Percentiles rank a stretch among this genome's conserved stretches.
phyloP scores from a whole-genome alignment of 352 stramenopile genomes.

The Globisporangium barbulae region DNA sequence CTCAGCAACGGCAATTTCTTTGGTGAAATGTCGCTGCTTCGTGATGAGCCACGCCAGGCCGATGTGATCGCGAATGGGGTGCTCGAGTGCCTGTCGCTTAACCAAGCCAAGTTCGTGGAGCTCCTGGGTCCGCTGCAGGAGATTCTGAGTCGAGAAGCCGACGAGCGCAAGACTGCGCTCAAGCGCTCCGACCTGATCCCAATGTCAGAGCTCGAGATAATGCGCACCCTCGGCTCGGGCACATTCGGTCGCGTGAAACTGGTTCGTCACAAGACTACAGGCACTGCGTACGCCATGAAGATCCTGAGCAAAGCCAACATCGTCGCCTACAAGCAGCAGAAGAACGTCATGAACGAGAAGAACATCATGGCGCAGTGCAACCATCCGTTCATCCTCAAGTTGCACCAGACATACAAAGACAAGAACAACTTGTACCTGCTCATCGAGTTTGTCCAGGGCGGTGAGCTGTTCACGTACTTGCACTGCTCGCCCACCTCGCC shows the following conservation, averaged over 20 bases:
- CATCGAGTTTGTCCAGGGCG: slow-evolving; percentile 64
- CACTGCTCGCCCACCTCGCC: slow-evolving; percentile 56
- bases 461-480: slow-evolving; percentile 96
- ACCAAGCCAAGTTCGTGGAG: slow-evolving; percentile 83
- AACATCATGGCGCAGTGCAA: slow-evolving; percentile 93
- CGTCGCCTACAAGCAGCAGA: slow-evolving; percentile 94
- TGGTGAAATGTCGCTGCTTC: slow-evolving; percentile 69
- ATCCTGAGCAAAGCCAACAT: slow-evolving; percentile 93
- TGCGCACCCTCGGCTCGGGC: slow-evolving; percentile 90
- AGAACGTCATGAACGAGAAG: slow-evolving; percentile 97
- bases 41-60: slow-evolving; percentile 51
- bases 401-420: slow-evolving; percentile 95
- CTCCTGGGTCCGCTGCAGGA: slow-evolving; percentile 78
- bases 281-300: slow-evolving; percentile 91
- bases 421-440: slow-evolving; percentile 27
- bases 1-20: slow-evolving; percentile 48
- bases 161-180: slow-evolving; percentile 30
- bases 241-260: slow-evolving; percentile 96
- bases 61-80: slow-evolving; percentile 65
- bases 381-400: slow-evolving; percentile 97
- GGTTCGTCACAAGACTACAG: slow-evolving; percentile 75
- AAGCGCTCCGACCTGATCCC: not conserved
- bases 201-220: slow-evolving; percentile 36
- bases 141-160: slow-evolving; percentile 61
- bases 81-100: slow-evolving; percentile 88